Conservation (phyloP, 1,284 basidiomycete genomes). For the Rhodotorula sp. region DNA sequence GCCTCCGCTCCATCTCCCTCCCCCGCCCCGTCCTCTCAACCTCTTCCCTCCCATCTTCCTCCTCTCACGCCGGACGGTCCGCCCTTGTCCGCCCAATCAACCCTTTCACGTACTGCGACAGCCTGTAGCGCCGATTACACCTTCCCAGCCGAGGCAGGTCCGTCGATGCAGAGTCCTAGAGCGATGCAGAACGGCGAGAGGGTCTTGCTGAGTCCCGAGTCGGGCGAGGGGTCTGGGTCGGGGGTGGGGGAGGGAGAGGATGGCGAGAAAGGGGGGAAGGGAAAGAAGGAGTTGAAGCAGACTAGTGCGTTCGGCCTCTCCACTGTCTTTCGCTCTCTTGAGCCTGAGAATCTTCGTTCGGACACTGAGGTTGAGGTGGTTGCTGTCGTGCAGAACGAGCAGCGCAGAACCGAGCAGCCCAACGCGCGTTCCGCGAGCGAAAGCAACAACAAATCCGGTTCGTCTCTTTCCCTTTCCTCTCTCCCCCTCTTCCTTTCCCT, state of each 20-base stretch:
- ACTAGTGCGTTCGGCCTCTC: conserved; percentile 7
- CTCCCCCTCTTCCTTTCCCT: neutral
- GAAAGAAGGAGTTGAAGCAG: conserved; percentile 13
- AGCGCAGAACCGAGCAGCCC: conserved; percentile 37
- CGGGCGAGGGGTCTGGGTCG: neutral
- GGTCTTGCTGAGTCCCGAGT: neutral
- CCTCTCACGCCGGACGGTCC: too few relatives aligned
- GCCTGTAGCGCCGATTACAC: too few relatives aligned
- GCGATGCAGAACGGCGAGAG: too few relatives aligned
- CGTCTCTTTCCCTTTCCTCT: neutral
- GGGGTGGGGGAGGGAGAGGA: neutral
- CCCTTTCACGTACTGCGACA: too few relatives aligned
- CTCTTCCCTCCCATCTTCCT: neutral
- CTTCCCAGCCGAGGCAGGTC: neutral
- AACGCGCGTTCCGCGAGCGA: conserved; percentile 38
- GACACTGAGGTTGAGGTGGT: neutral
- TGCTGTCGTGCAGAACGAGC: conserved; percentile 21
- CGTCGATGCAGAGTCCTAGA: too few relatives aligned
- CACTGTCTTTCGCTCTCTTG: neutral
- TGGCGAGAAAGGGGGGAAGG: neutral
- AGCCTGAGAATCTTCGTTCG: too few relatives aligned
- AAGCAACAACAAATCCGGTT: conserved; percentile 31
- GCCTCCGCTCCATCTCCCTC: neutral
- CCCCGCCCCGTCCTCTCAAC: neutral
- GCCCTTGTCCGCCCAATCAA: too few relatives aligned